Base-by-base conservation (phyloP, 352 stramenopile genomes). In the Phytophthora multivora region DNA sequence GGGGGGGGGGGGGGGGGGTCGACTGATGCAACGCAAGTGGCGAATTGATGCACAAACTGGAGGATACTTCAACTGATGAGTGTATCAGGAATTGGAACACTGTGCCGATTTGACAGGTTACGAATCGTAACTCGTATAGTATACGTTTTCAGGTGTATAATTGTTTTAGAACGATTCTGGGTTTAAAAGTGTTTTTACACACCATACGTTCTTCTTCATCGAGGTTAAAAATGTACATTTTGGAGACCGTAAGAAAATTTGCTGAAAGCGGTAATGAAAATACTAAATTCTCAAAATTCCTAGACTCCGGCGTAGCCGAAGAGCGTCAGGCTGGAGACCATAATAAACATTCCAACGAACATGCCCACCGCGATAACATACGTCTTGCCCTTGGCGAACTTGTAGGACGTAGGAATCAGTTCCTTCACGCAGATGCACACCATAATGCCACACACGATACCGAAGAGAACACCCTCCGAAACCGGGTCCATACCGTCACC, bases 381-480 rank as follows among this genome's bases (percentile, higher is more conserved):
- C 10, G 79, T 90, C 59, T 96, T 79, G 21, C 79, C 70, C 26
- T 77, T 73, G 41, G 92, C 89, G 51, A 97, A 96, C 52, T 83
- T 79, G 78, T 93, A 84, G 10, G 90, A 89, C 1, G 92, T 97
- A 13, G 91, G 94, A 11, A 98, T 58, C 11, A 98, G 66, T 63
- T 97, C 90, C 55, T 89, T 89, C 35, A 95, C 52, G 41, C 79
- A 91, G 63, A 97, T 97, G 19, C 88, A 88, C 7, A 97, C 79
- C 93, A 98, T 98, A 79, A 98, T 98, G 36, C 95, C 95, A 10
- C 76, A 80, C 31, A 98, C 91, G 8, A 97, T 19, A 11, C 90
- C 92, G 72, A 98, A 98, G 10, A 98, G 63, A 4, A 94, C 63
- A 0, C 73, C 95, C 71, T 95, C 96, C 9, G 76, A 65, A 9